Evolutionary conservation across 345 rosid species (phyloP), one percentile per base, ranked within the genome.

Genomic region (Noccaea caerulescens): DNA sequence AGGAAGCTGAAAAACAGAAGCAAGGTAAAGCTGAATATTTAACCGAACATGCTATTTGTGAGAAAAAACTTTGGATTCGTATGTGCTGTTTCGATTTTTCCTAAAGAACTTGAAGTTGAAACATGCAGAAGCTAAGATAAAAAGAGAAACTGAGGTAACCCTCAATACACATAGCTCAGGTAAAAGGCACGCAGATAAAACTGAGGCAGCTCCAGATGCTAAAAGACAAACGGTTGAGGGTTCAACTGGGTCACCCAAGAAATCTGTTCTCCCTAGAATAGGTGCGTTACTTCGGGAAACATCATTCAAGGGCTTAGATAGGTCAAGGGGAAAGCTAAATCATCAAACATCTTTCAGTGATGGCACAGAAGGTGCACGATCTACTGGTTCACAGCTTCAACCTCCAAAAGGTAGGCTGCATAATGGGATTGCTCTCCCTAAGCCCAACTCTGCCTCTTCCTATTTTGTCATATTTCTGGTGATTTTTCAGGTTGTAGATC

Each of bases 1-100:
- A 88, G 82, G 92, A 84, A 80, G 79, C 69, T 74, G 94, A 82
- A 72, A 85, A 67, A 44, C 91, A 73, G 64, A 85, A 87, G 80
- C 88, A 76, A 83, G 95, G 95, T 89, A 76, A 81, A 63, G 68
- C 72, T 57, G 71, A 71, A 63, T 53, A 49, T 10, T 38, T 36
- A n/a, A 25, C 39, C 36, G 10, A 47, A 7, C 38, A 47, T 37
- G 43, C 33, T 61, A 36, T 33, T 8, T 61, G 51, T 62, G 32
- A 55, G 54, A 54, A 18, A 56, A 13, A 54, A 46, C 2, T 33
- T 46, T 8, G 50, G 37, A 45, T 46, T 57, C 14, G 54, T 14
- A 13, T 47, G 43, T 68, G 57, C 72, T 66, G 50, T 52, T 58
- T 58, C 8, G 69, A 36, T 52, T 30, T 50, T 63, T 18, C 63